phyloP scores from a whole-genome alignment of 2,329 filamentous ascomycete species.

The Aspergillus proliferans region DNA sequence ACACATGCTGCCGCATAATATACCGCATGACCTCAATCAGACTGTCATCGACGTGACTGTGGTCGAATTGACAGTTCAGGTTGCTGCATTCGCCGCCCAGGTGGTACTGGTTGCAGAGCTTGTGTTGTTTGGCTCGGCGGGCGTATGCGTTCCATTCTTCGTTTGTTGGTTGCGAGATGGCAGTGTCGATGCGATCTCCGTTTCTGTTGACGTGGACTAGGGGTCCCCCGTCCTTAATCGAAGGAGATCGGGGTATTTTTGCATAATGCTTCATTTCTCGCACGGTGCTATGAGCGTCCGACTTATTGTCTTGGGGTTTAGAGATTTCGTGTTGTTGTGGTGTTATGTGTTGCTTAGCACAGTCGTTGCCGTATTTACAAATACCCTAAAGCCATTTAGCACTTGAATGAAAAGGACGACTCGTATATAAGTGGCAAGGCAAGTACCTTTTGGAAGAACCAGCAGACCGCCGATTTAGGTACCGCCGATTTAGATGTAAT shows the following conservation, averaged over 20 bases:
- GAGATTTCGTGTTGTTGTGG: constrained; percentile 17
- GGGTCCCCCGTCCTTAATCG: constrained; percentile 14
- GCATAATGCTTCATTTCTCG: constrained; percentile 18
- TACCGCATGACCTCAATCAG: constrained; percentile 39
- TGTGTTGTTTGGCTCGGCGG: constrained; percentile 30
- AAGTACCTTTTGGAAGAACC: constrained; percentile 28
- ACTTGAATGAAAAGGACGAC: too few relatives aligned
- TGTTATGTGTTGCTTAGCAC: constrained; percentile 25
- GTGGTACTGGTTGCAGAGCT: constrained; percentile 47
- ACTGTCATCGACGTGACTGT: constrained; percentile 36
- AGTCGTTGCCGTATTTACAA: constrained; percentile 26
- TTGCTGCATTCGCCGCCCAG: constrained; percentile 37
- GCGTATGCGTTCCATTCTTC: constrained; percentile 38
- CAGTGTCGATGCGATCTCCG: constrained; percentile 44
- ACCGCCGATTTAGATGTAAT: constrained; percentile 7
- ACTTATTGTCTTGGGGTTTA: constrained; percentile 11
- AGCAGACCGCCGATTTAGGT: constrained; percentile 19
- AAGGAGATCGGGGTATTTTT: constrained; percentile 11
- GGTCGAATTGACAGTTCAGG: constrained; percentile 41
- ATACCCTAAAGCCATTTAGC: constrained; percentile 19
- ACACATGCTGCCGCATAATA: constrained; percentile 41
- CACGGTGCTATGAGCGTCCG: constrained; percentile 7
- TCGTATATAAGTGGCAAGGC: not conserved
- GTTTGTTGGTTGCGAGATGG: constrained; percentile 29
- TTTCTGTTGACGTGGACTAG: constrained; percentile 44